Conservation (phyloP, 2,329 filamentous ascomycete species). For the Cercospora sojina region DNA sequence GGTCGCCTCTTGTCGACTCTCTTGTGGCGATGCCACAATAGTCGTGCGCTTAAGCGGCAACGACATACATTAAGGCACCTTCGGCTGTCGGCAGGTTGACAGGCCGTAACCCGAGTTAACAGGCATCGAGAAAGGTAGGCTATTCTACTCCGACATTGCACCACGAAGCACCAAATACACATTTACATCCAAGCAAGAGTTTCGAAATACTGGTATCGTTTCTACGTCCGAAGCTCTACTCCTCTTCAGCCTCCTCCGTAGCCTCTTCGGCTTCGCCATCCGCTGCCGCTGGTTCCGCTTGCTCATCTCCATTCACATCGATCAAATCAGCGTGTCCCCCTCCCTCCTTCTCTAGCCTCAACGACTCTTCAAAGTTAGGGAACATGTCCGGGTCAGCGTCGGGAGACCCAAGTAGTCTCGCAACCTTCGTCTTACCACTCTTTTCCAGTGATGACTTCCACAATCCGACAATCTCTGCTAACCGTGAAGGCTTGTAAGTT, state of each 20-base stretch:
- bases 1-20: too few relatives aligned
- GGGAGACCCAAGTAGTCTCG: constrained; percentile 78
- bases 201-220: not conserved
- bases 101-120: not conserved
- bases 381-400: constrained; percentile 70
- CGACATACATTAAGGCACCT: not conserved
- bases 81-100: not conserved
- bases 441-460: constrained; percentile 88
- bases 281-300: constrained; percentile 18
- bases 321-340: constrained; percentile 45
- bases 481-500: constrained; percentile 85
- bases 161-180: not conserved
- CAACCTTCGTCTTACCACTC: constrained; percentile 79
- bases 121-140: not conserved
- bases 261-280: constrained; percentile 21
- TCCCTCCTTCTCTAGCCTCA: constrained; percentile 75
- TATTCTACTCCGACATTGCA: not conserved
- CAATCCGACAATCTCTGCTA: constrained; percentile 63
- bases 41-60: too few relatives aligned
- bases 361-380: constrained; percentile 91
- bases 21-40: too few relatives aligned
- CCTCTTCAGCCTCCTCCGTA: constrained; percentile 18
- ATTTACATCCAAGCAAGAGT: not conserved
- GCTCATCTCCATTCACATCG: constrained; percentile 40
- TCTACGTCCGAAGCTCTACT: not conserved